These are phyloP conservation scores for Daucus carota DNA, from an alignment of 129 eudicot species.

Conservation along the genomic window DNA sequence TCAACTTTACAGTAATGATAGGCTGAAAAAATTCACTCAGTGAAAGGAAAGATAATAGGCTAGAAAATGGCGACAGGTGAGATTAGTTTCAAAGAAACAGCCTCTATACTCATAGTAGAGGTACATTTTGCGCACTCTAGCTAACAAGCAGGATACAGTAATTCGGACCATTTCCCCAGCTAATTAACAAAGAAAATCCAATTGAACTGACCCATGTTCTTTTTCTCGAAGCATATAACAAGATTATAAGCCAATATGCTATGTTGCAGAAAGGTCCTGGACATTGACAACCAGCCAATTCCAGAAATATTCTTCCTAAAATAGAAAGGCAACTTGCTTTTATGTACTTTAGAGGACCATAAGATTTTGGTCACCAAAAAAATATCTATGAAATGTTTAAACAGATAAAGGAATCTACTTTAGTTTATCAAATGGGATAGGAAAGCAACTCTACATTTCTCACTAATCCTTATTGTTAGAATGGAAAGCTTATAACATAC, in stretches of 20 bases:
- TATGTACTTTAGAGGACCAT: constrained; percentile 18
- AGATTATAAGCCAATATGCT: constrained; percentile 6
- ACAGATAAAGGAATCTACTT: constrained; percentile 10
- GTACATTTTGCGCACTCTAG: not conserved
- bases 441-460: not conserved
- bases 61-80: not conserved
- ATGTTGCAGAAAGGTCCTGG: not conserved
- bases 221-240: not conserved
- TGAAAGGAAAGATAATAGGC: not conserved
- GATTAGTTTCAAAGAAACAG: not conserved
- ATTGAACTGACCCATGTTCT: not conserved
- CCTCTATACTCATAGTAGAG: not conserved
- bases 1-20: not conserved
- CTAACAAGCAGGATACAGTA: not conserved
- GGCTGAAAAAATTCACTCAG: not conserved
- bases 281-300: constrained; percentile 15
- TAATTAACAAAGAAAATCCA: not conserved
- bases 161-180: not conserved
- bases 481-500: not conserved
- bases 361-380: constrained; percentile 27
- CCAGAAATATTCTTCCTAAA: constrained; percentile 28
- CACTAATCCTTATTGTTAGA: not conserved
- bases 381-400: constrained; percentile 10
- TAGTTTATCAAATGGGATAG: not conserved
- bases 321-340: constrained; percentile 22